phyloP scores from a whole-genome alignment of 163 green algal species.

The Botryococcus braunii region DNA sequence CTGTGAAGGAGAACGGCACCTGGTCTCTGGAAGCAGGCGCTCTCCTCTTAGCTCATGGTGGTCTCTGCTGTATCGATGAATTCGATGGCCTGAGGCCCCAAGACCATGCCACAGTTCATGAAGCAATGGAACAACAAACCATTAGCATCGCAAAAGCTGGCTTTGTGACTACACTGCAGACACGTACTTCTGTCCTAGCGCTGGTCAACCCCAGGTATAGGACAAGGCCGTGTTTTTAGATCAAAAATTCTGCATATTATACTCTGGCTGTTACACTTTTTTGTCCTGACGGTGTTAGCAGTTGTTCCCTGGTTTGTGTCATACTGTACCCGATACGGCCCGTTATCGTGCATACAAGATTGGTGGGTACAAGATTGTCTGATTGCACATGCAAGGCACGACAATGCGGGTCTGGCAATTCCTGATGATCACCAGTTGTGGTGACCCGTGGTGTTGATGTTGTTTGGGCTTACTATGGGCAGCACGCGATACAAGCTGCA shows the following conservation, averaged over 20 bases:
- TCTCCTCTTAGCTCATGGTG: conserved; percentile 81
- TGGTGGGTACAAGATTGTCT: background rate
- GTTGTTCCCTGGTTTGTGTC: background rate
- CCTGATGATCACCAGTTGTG: too few relatives aligned
- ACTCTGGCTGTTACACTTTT: background rate
- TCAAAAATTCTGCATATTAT: too few relatives aligned
- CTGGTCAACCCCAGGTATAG: conserved; percentile 55
- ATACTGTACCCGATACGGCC: background rate
- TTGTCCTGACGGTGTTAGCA: background rate
- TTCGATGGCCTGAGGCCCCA: conserved; percentile 67
- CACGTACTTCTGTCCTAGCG: conserved; percentile 73
- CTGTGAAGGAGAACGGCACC: conserved; percentile 46
- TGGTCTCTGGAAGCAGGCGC: conserved; percentile 83
- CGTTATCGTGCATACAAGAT: background rate
- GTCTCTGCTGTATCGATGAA: conserved; percentile 93
- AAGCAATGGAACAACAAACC: conserved; percentile 97
- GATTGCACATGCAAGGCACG: background rate
- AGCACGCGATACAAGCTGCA: conserved; percentile 30
- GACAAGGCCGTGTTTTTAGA: background rate
- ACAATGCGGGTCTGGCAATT: too few relatives aligned
- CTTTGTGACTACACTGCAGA: conserved; percentile 60
- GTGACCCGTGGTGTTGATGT: too few relatives aligned
- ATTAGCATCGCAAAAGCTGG: conserved; percentile 88
- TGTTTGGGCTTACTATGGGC: background rate
- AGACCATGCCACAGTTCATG: conserved; percentile 53